Base-by-base conservation (phyloP, 345 rosid species). In the Salix brachista region DNA sequence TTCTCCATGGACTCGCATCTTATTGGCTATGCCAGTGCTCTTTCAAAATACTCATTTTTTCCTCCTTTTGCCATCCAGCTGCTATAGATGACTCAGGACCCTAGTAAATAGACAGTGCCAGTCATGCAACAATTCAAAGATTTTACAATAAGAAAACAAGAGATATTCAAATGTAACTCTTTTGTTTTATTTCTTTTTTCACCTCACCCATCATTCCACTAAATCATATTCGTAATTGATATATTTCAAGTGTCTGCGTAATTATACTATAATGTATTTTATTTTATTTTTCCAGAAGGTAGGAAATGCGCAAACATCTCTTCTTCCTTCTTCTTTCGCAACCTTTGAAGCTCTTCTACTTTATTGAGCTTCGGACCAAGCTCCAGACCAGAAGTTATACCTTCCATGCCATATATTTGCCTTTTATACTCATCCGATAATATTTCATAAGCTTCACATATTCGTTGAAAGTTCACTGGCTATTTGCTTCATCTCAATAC, bases 321-420 rank as follows among this genome's bases (percentile, higher is more conserved):
- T 75, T 86, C 87, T 74, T 92, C 97, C 74, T 90, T 85, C 86
- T 73, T 91, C 74, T 80, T 83, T 75, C 84, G 84, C 62, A 94
- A 78, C 85, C 87, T 89, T 68, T 94, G 90, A 65, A 96, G 97
- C 71, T 94, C 91, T 3, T 94, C 98, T 10, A 83, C 87, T 79
- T 89, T 96, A 85, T 85, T 89, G 80, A 91, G 83, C 90, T 84
- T 88, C 11, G 94, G 88, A 67, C 97, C 96, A 73, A 96, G 97
- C 86, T 96, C 98, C 84, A 96, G 76, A 60, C 98, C 97, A 50
- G 96, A 90, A 64, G 64, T 79, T 85, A 96, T 52, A 50, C 97
- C 99, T 86, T 94, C 99, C 97, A 94, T 88, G 26, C 97, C 99
- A 81, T 96, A 96, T 68, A 92, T 89, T 48, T 83, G 82, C 89